Conservation (phyloP, 306 rosid genomes). For the Cucurbita argyrosperma region DNA sequence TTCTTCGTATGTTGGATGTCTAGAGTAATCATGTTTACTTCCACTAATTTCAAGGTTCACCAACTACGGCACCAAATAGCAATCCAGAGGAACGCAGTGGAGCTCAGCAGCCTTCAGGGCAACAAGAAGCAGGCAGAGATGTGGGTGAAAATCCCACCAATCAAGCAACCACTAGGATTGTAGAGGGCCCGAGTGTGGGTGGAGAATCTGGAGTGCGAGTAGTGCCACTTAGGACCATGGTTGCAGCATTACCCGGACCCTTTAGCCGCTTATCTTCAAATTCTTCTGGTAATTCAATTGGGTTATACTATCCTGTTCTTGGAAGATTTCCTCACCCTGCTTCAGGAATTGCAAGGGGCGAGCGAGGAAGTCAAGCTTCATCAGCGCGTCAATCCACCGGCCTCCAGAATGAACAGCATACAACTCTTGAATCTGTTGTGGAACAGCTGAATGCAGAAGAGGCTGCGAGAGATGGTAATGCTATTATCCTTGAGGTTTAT, state of each 20-base stretch:
- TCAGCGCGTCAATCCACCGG: constrained; percentile 30
- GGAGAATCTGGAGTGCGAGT: constrained; percentile 67
- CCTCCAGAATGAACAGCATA: constrained; percentile 20
- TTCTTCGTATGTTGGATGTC: neutral
- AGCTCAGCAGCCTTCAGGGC: constrained; percentile 36
- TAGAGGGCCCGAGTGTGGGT: constrained; percentile 30
- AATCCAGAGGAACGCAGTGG: constrained; percentile 45
- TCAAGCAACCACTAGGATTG: constrained; percentile 39
- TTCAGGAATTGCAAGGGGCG: constrained; percentile 42
- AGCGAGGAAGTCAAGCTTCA: constrained; percentile 41
- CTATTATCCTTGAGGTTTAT: constrained; percentile 1
- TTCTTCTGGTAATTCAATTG: constrained; percentile 59
- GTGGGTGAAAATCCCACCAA: constrained; percentile 33
- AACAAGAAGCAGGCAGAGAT: constrained; percentile 33
- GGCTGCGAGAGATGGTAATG: constrained; percentile 62
- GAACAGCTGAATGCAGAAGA: constrained; percentile 37
- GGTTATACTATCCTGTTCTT: constrained; percentile 69
- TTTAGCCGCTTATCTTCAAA: constrained; percentile 51
- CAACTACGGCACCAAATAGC: constrained; percentile 35
- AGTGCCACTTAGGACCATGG: constrained; percentile 81
- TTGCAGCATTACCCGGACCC: constrained; percentile 60
- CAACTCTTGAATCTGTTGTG: constrained; percentile 23
- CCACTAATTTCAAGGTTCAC: constrained; percentile 33
- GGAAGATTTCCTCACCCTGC: constrained; percentile 67
- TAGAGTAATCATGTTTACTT: neutral